Evolutionary conservation across 2,329 filamentous ascomycete genomes (phyloP).

Genomic region (Neofusicoccum ribis): DNA sequence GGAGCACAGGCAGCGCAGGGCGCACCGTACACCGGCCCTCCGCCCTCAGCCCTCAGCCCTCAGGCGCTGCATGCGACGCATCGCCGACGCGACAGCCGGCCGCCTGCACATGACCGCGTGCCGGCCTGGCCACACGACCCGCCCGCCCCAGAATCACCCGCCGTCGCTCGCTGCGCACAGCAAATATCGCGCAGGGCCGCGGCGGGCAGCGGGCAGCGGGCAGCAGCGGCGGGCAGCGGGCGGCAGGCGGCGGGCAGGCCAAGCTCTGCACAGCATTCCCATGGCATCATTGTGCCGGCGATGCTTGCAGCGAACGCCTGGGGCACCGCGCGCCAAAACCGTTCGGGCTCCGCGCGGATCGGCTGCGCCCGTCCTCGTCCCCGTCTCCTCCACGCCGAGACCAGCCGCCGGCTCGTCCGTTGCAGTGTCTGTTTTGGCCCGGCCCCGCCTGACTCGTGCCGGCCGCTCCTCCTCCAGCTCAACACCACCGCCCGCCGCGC

Average conservation of each 20-base stretch:
- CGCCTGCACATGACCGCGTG: not conserved
- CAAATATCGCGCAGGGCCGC: not conserved
- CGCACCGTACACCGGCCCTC: too few species aligned
- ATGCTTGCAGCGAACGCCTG: slow-evolving; percentile 7
- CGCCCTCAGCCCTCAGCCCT: not conserved
- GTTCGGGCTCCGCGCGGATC: not conserved
- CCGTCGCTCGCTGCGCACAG: too few species aligned
- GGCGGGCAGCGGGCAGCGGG: too few species aligned
- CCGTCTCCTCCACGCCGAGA: not conserved
- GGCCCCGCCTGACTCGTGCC: not conserved
- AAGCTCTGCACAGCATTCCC: slow-evolving; percentile 3
- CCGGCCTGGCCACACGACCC: not conserved
- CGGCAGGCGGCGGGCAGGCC: not conserved
- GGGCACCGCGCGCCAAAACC: not conserved
- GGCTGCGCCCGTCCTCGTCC: not conserved
- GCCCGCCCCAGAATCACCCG: not conserved
- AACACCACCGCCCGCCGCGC: not conserved
- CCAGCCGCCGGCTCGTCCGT: not conserved
- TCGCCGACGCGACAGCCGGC: not conserved
- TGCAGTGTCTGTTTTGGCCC: not conserved
- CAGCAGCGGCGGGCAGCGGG: too few species aligned
- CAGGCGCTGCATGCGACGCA: not conserved
- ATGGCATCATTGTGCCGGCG: slow-evolving; percentile 1
- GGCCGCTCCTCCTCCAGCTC: not conserved
- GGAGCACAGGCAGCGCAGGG: not conserved